phyloP scores from a whole-genome alignment of 345 rosid genomes.

The Pistacia vera region DNA sequence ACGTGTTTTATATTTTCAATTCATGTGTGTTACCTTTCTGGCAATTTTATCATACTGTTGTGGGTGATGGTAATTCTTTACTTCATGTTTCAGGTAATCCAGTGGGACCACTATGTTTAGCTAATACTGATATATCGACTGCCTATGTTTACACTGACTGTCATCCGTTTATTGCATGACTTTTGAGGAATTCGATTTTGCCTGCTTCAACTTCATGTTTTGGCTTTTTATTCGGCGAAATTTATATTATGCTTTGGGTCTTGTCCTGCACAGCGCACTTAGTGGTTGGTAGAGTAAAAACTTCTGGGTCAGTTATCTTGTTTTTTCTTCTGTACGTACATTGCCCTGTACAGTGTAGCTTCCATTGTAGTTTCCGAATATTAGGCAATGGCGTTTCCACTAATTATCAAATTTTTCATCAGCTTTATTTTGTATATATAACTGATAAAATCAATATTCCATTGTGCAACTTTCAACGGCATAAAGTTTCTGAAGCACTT shows the following conservation, averaged over 20 bases:
- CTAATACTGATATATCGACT: not conserved
- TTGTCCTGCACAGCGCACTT: not conserved
- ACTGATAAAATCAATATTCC: not conserved
- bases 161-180: not conserved
- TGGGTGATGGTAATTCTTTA: not conserved
- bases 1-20: not conserved
- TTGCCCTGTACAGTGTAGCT: conserved; percentile 13
- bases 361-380: not conserved
- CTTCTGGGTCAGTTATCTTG: no score
- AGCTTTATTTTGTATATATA: not conserved
- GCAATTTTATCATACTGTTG: not conserved
- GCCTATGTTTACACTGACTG: not conserved
- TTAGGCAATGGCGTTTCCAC: not conserved
- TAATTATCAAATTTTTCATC: no score
- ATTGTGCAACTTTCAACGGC: no score
- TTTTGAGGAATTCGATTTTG: not conserved
- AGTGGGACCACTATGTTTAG: not conserved
- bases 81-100: conserved; percentile 6
- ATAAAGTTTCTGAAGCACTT: not conserved
- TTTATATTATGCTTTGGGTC: not conserved
- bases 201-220: not conserved
- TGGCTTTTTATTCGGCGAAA: not conserved
- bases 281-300: not conserved
- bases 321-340: not conserved
- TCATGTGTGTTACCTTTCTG: not conserved